A percentile compares a stretch with the other conserved stretches of the same genome.
Conservation (phyloP, 2,329 filamentous ascomycete species). For the Westerdykella sp. region DNA sequence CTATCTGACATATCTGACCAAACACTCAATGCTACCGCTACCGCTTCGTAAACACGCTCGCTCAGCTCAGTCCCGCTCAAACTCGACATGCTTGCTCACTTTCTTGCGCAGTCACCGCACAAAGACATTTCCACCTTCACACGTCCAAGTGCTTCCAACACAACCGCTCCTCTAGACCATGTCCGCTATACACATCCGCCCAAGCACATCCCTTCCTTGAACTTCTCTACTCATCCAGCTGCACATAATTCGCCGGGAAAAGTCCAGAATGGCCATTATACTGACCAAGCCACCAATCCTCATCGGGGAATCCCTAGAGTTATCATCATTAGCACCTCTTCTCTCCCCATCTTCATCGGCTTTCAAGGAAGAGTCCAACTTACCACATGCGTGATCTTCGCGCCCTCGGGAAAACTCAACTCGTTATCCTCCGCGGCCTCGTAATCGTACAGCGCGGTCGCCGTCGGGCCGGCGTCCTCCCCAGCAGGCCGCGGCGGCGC, state of each 20-base stretch:
- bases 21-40: not conserved
- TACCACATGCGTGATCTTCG: conserved; percentile 71
- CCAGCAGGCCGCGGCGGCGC: conserved; percentile 30
- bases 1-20: conserved; percentile 4
- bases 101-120: not conserved
- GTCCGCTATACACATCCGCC: too few species aligned
- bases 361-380: conserved; percentile 31
- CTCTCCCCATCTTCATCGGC: not conserved
- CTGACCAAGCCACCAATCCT: conserved; percentile 97
- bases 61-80: too few species aligned
- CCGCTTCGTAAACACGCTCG: too few species aligned
- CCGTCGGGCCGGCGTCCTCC: conserved; percentile 54
- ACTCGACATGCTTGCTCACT: conserved; percentile 2
- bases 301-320: conserved; percentile 81
- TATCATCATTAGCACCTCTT: conserved; percentile 14
- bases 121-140: too few species aligned
- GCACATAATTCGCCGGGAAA: conserved; percentile 58
- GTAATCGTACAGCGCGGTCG: conserved; percentile 88
- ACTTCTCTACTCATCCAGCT: conserved; percentile 38
- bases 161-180: too few species aligned
- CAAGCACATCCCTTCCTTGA: too few species aligned
- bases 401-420: conserved; percentile 81
- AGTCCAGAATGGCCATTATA: conserved; percentile 74
- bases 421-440: conserved; percentile 93
- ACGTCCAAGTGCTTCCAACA: too few species aligned